Base-by-base conservation (phyloP, 192 early-diverging fungal species). In the Radiomyces spectabilis region DNA sequence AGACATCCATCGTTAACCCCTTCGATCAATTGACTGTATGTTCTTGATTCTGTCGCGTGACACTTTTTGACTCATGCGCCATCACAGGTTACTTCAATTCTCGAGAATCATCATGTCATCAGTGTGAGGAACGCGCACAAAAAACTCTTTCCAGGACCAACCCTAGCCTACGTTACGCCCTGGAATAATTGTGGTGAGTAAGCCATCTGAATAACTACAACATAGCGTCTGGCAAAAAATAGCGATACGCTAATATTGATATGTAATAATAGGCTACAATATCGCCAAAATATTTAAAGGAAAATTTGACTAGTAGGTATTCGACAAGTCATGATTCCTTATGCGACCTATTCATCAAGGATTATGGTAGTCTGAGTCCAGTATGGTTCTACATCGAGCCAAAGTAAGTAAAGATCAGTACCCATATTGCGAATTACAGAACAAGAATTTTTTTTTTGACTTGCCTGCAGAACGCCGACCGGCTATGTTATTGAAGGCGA, bases 101-200 rank as follows among this genome's bases (percentile, higher is more conserved):
- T 48, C 4, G 15, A 16, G 10, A 21, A 48, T 7, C 24, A 9
- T 25, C 5, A n/a, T 27, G 10, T 5, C 16, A 22, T 48, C 29
- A 27, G 30, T 31, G 9, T 29, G 13, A 27, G 12, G 5, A 48
- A 21, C 7, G 24, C 15, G 6, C 24, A 16, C 30, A 22, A 15
- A 4, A 48, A 48, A 48, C 45, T 25, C 7, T 48, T 48, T 31
- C 24, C 12, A 31, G 46, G 46, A 9, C 51, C 42, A 8, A 59
- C 65, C n/a, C 27, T 72, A 41, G 69, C 59, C 24, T 72, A 72
- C 37, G 63, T 72, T 3, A 72, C 69, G 0, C 69, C 69, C 13
- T 72, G 69, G 69, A 72, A 72, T 53, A 72, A 63, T 54, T 51
- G 55, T 32, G 69, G 69, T 69, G 41, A 41, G 25, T n/a, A n/a